Conservation (phyloP, 805 yeast species). For the Kodamaea lidongshanica region DNA sequence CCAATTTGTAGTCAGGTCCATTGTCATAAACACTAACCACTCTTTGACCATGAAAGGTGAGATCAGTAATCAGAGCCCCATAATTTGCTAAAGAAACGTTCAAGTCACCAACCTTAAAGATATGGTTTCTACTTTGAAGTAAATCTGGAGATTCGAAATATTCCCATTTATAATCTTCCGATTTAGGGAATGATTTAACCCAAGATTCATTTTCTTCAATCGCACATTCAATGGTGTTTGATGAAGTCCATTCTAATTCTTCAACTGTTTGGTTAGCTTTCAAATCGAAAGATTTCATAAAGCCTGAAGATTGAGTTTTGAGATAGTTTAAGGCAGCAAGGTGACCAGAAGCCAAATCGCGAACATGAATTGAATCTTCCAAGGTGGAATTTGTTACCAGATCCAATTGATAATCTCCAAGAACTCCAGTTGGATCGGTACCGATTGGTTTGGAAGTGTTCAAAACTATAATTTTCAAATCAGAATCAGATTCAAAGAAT, state of each 20-base stretch:
- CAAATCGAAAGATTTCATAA: neutral
- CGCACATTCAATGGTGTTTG: slow-evolving; percentile 28
- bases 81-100: slow-evolving; percentile 41
- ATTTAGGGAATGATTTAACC: slow-evolving; percentile 59
- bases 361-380: slow-evolving; percentile 76
- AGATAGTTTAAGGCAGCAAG: slow-evolving; percentile 56
- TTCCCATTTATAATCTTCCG: slow-evolving; percentile 30
- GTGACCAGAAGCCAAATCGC: slow-evolving; percentile 75
- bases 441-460: slow-evolving; percentile 84
- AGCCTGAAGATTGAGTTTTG: too few relatives aligned
- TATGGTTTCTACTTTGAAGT: slow-evolving; percentile 31
- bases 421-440: slow-evolving; percentile 73
- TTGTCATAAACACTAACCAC: slow-evolving; percentile 36
- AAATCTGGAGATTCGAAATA: slow-evolving; percentile 16
- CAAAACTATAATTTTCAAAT: slow-evolving; percentile 54
- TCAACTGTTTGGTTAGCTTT: neutral
- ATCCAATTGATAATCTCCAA: slow-evolving; percentile 79
- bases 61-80: slow-evolving; percentile 47
- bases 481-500: slow-evolving; percentile 36
- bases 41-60: slow-evolving; percentile 32
- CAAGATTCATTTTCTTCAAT: slow-evolving; percentile 73
- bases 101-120: slow-evolving; percentile 26
- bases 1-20: slow-evolving; percentile 23
- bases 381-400: slow-evolving; percentile 74
- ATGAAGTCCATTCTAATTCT: neutral